Percentiles rank a stretch among this genome's conserved stretches.
These are phyloP conservation scores for Moniliella sp. DNA, from an alignment of 1,284 basidiomycete species.

Conservation along the genomic window DNA sequence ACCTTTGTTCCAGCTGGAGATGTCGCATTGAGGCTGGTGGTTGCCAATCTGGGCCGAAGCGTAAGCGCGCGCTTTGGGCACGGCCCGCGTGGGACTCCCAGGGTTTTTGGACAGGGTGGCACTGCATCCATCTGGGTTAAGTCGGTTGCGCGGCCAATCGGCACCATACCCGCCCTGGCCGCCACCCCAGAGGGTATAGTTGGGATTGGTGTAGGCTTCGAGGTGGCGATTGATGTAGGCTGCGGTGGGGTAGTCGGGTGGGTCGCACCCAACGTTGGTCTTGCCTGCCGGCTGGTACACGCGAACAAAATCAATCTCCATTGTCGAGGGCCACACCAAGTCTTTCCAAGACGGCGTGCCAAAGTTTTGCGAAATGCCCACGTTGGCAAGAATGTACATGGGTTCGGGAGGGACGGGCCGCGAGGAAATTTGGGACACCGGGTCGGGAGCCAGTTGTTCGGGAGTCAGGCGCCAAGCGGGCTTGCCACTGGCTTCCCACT, in stretches of 20 bases:
- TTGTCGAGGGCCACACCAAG: conserved; percentile 7
- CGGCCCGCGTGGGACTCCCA: conserved; percentile 3
- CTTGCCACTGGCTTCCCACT: too few species aligned
- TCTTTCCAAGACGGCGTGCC: conserved; percentile 8
- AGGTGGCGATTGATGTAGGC: conserved; percentile 38
- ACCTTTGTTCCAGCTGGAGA: too few species aligned
- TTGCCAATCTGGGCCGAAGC: conserved; percentile 1
- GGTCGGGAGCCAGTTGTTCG: too few species aligned
- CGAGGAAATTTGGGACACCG: too few species aligned
- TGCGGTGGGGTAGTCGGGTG: conserved; percentile 39
- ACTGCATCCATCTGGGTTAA: conserved; percentile 9
- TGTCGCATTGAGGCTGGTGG: too few species aligned
- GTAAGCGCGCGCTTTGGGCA: conserved; percentile 3
- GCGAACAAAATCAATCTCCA: conserved; percentile 8
- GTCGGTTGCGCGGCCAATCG: conserved; percentile 9
- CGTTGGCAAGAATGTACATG: too few species aligned
- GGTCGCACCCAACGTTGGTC: conserved; percentile 20
- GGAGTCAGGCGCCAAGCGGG: too few species aligned
- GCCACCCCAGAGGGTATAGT: conserved; percentile 18
- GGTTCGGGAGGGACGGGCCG: too few species aligned
- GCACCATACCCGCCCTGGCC: conserved; percentile 12
- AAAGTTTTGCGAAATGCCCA: too few species aligned
- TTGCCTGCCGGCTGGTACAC: conserved; percentile 1
- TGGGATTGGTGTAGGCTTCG: conserved; percentile 17
- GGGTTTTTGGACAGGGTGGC: conserved; percentile 3